A percentile compares a stretch with the other conserved stretches of the same genome.
phyloP scores from a whole-genome alignment of 345 rosid genomes.

The Odontarrhena argentea region DNA sequence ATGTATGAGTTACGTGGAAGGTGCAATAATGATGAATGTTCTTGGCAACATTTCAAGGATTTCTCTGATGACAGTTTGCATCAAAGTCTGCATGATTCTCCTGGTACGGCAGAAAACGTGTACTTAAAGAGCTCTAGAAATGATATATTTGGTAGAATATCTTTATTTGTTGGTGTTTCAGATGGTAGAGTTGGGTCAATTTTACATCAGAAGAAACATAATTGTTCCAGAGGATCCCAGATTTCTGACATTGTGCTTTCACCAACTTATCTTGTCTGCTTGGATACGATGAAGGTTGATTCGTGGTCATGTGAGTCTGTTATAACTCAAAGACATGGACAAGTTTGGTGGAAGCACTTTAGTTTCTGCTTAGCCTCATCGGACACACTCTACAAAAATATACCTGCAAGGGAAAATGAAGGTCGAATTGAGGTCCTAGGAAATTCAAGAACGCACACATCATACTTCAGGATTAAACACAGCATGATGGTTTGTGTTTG shows the following conservation, averaged over 20 bases:
- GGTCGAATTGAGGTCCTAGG: conserved; percentile 72
- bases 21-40: conserved; percentile 92
- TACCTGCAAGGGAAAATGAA: conserved; percentile 56
- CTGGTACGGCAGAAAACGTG: conserved; percentile 44
- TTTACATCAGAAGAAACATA: conserved; percentile 37
- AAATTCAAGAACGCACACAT: conserved; percentile 57
- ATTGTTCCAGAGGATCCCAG: conserved; percentile 44
- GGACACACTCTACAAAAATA: conserved; percentile 52
- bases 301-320: conserved; percentile 50
- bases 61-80: conserved; percentile 43
- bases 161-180: conserved; percentile 45
- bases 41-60: conserved; percentile 86
- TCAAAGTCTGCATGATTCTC: conserved; percentile 42
- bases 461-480: conserved; percentile 67
- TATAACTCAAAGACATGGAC: conserved; percentile 55
- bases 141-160: conserved; percentile 14
- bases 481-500: conserved; percentile 67
- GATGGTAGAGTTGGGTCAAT: conserved; percentile 50
- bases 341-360: conserved; percentile 73
- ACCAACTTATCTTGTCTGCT: conserved; percentile 77
- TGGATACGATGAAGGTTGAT: conserved; percentile 70
- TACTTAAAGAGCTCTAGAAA: conserved; percentile 14
- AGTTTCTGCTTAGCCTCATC: conserved; percentile 68
- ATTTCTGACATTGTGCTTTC: conserved; percentile 39
- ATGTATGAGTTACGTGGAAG: conserved; percentile 93